A percentile compares a stretch with the other conserved stretches of the same genome.
Evolutionary conservation across 108 stramenopile species (phyloP).

Genomic region (Bacterosira constricta): DNA sequence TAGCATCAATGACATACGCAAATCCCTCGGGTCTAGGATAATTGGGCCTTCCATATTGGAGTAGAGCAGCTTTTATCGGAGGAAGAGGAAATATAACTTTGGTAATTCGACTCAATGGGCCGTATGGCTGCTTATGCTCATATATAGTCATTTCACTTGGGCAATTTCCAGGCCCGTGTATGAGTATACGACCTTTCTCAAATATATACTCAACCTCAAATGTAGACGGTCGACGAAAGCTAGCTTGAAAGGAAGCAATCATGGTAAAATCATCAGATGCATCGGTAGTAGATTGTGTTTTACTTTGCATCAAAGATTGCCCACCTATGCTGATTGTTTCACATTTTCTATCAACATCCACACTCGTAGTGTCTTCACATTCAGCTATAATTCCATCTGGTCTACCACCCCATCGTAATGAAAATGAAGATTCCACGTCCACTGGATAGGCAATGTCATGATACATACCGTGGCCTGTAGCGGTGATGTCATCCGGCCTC

Average conservation of each 20-base stretch:
- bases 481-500: conserved; percentile 12
- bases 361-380: neutral
- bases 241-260: conserved; percentile 34
- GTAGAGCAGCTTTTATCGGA: conserved; percentile 1
- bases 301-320: neutral
- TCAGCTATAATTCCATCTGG: conserved; percentile 25
- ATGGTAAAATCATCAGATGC: conserved; percentile 20
- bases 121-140: conserved; percentile 20
- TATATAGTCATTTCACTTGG: conserved; percentile 39
- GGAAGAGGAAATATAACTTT: conserved; percentile 21
- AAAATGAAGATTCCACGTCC: conserved; percentile 37
- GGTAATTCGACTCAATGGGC: conserved; percentile 19
- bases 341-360: neutral
- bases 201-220: conserved; percentile 38
- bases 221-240: conserved; percentile 32
- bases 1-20: conserved; percentile 37
- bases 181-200: conserved; percentile 24
- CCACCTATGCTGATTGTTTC: conserved; percentile 3
- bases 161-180: conserved; percentile 37
- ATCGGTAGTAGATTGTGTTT: neutral
- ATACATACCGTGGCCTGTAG: conserved; percentile 30
- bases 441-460: conserved; percentile 28
- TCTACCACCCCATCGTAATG: conserved; percentile 33
- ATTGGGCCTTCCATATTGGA: conserved; percentile 11
- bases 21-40: conserved; percentile 39